A percentile compares a stretch with the other conserved stretches of the same genome.
Conservation (phyloP, 495 filamentous ascomycete species). For the Margaritispora aquatica region DNA sequence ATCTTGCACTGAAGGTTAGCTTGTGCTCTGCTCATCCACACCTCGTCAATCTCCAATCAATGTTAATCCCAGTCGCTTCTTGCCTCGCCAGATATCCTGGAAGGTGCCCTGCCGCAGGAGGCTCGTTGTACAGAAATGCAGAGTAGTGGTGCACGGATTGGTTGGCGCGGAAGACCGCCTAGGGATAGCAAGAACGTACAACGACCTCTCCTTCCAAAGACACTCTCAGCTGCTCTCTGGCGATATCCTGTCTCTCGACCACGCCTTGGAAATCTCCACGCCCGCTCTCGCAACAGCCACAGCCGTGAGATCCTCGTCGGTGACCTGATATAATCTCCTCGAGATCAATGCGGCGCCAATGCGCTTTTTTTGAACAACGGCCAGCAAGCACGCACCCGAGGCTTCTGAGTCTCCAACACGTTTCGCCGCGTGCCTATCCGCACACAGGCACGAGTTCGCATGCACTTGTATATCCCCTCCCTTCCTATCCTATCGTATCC, state of each 20-base stretch:
- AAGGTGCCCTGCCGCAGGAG: constrained; percentile 15
- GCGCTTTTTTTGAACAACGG: neutral
- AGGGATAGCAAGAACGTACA: constrained; percentile 8
- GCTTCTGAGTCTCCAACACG: constrained; percentile 15
- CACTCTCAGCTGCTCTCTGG: constrained; percentile 1
- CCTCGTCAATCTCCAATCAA: constrained; percentile 21
- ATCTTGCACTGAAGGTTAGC: constrained; percentile 3
- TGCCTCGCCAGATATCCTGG: constrained; percentile 9
- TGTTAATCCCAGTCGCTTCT: constrained; percentile 9
- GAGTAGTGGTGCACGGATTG: constrained; percentile 8
- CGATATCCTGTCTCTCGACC: neutral
- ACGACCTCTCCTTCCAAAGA: constrained; percentile 5
- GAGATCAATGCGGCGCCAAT: constrained; percentile 3
- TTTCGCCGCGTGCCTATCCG: constrained; percentile 23
- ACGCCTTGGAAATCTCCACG: neutral
- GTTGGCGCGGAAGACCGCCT: constrained; percentile 11
- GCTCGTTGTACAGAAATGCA: constrained; percentile 15
- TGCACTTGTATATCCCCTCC: neutral
- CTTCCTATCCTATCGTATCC: neutral
- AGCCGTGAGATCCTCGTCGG: neutral
- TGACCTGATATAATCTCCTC: neutral
- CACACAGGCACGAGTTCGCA: constrained; percentile 25
- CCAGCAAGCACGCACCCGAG: constrained; percentile 15
- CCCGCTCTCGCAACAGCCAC: neutral
- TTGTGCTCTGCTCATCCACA: constrained; percentile 23